Evolutionary conservation across 257 asterid genomes (phyloP).

Genomic region (Jacaranda mimosifolia): DNA sequence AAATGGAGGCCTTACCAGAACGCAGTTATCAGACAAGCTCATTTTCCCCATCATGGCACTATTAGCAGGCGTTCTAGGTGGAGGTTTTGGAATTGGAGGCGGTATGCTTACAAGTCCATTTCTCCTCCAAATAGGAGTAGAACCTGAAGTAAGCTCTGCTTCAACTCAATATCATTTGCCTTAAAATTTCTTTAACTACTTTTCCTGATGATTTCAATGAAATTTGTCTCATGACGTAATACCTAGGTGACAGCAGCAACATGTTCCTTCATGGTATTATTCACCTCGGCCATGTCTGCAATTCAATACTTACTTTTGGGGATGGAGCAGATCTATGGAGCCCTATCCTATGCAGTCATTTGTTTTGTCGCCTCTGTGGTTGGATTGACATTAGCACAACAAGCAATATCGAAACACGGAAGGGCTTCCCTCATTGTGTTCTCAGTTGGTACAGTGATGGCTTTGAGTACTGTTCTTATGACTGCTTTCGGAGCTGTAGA

Average conservation of each 20-base stretch:
- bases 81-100: slow-evolving; percentile 92
- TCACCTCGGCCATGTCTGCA: slow-evolving; percentile 95
- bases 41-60: slow-evolving; percentile 84
- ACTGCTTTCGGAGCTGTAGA: slow-evolving; percentile 78
- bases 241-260: slow-evolving; percentile 86
- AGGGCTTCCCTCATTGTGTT: slow-evolving; percentile 88
- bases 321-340: slow-evolving; percentile 64
- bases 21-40: slow-evolving; percentile 39
- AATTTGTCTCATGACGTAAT: background rate
- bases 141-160: slow-evolving; percentile 69
- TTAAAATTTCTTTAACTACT: background rate
- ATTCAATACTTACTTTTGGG: slow-evolving; percentile 75
- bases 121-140: slow-evolving; percentile 78
- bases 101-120: slow-evolving; percentile 94
- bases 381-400: slow-evolving; percentile 68
- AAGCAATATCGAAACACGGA: slow-evolving; percentile 69
- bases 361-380: slow-evolving; percentile 70
- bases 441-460: slow-evolving; percentile 86
- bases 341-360: slow-evolving; percentile 57
- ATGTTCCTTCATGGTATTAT: slow-evolving; percentile 89
- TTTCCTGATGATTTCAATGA: background rate
- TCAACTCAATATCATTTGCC: background rate
- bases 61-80: slow-evolving; percentile 84
- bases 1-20: slow-evolving; percentile 36
- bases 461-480: slow-evolving; percentile 80